Conservation (phyloP, 2,329 filamentous ascomycete species). For the Endocalyx cinctus region DNA sequence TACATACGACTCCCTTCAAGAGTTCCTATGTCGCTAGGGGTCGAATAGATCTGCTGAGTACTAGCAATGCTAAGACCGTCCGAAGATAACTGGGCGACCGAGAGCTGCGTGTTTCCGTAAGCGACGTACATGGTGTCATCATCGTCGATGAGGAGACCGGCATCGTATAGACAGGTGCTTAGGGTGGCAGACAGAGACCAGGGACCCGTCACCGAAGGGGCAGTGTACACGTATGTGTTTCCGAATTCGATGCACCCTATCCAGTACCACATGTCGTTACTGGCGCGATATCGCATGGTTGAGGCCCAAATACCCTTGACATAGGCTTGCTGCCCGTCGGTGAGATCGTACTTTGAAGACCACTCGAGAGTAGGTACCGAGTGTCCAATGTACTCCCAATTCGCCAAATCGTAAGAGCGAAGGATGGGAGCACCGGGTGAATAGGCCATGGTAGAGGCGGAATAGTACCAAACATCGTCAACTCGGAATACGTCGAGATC, state of each 20-base stretch:
- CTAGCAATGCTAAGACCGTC: slow-evolving; percentile 38
- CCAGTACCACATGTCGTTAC: slow-evolving; percentile 29
- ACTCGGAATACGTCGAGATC: slow-evolving; percentile 45
- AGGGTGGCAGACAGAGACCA: slow-evolving; percentile 34
- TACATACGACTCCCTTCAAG: slow-evolving; percentile 42
- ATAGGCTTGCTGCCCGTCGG: slow-evolving; percentile 11
- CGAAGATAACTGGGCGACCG: slow-evolving; percentile 44
- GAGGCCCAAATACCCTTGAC: slow-evolving; percentile 20
- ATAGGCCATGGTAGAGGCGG: slow-evolving; percentile 45
- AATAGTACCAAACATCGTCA: slow-evolving; percentile 37
- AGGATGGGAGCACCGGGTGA: slow-evolving; percentile 46
- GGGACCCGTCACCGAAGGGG: slow-evolving; percentile 34
- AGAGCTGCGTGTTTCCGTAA: slow-evolving; percentile 46
- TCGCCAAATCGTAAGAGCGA: slow-evolving; percentile 44
- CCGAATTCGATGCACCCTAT: slow-evolving; percentile 49
- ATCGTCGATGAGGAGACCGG: slow-evolving; percentile 51
- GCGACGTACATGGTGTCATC: slow-evolving; percentile 56
- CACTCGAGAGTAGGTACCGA: slow-evolving; percentile 26
- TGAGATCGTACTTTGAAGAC: slow-evolving; percentile 12
- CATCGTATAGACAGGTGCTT: slow-evolving; percentile 52
- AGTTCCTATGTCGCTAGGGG: slow-evolving; percentile 10
- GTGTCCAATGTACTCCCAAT: slow-evolving; percentile 34
- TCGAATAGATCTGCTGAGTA: slow-evolving; percentile 27
- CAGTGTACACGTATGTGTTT: slow-evolving; percentile 50
- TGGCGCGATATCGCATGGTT: slow-evolving; percentile 16